Conservation (phyloP, 2,329 filamentous ascomycete genomes). For the Trichoderma sp. region DNA sequence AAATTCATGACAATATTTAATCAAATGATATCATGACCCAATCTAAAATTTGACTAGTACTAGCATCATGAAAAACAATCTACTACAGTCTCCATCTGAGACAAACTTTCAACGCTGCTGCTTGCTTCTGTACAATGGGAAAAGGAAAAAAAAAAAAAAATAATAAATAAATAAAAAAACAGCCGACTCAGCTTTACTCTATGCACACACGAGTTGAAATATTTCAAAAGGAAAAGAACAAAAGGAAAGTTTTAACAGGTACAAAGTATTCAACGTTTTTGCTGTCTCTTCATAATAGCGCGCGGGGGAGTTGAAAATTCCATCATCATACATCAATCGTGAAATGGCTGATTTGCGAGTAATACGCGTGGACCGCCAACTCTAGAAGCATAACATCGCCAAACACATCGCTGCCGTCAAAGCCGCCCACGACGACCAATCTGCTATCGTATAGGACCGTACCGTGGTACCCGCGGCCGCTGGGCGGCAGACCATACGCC, state of each 20-base stretch:
- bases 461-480: constrained; percentile 64
- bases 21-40: not conserved
- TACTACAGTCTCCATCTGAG: not conserved
- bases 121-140: not conserved
- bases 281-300: not conserved
- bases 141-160: not conserved
- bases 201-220: not conserved
- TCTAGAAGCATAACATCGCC: constrained; percentile 65
- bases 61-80: not conserved
- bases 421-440: constrained; percentile 62
- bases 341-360: constrained; percentile 71
- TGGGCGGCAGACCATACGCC: constrained; percentile 61
- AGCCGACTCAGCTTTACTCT: not conserved
- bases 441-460: constrained; percentile 64
- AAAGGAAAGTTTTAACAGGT: not conserved
- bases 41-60: not conserved
- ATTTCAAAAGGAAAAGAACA: no score
- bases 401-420: constrained; percentile 66
- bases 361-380: constrained; percentile 67
- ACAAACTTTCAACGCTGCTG: not conserved
- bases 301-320: not conserved
- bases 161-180: not conserved
- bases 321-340: constrained; percentile 58
- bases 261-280: not conserved
- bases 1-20: not conserved